phyloP scores from a whole-genome alignment of 495 filamentous ascomycete species.

The Aspergillus affinis region DNA sequence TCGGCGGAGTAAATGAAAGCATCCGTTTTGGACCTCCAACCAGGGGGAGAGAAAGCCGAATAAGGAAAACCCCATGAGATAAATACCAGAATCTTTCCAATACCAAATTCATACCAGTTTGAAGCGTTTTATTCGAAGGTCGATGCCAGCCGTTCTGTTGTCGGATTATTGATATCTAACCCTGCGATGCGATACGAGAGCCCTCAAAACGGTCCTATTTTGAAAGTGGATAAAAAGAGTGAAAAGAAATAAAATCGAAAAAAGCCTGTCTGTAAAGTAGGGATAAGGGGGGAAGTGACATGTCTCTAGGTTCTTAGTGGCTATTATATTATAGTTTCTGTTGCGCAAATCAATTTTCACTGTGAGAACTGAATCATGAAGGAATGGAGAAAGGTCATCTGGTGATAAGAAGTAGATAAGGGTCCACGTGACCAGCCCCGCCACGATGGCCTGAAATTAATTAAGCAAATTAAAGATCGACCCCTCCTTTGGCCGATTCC shows the following conservation, averaged over 20 bases:
- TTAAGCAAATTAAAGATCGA: background rate
- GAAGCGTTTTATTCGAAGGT: background rate
- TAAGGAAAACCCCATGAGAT: background rate
- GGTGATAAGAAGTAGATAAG: background rate
- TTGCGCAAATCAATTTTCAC: too few relatives aligned
- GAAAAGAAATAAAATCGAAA: background rate
- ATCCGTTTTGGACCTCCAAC: background rate
- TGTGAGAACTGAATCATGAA: too few relatives aligned
- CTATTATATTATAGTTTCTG: too few relatives aligned
- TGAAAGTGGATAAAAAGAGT: background rate
- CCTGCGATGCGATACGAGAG: background rate
- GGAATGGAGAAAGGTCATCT: too few relatives aligned
- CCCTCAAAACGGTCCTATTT: background rate
- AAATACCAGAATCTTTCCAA: background rate
- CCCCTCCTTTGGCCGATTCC: background rate
- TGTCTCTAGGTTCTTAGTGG: background rate
- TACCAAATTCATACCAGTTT: background rate
- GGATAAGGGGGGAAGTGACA: background rate
- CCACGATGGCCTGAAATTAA: background rate
- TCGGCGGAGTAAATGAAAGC: slow-evolving; percentile 43
- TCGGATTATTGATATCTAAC: background rate
- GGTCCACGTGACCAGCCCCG: background rate
- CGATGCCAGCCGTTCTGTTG: background rate
- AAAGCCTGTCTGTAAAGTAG: background rate
- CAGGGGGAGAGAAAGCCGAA: background rate